These are phyloP conservation scores for Leptomonas pyrrhocoris DNA, from an alignment of 208 protist genomes.

Conservation along the genomic window DNA sequence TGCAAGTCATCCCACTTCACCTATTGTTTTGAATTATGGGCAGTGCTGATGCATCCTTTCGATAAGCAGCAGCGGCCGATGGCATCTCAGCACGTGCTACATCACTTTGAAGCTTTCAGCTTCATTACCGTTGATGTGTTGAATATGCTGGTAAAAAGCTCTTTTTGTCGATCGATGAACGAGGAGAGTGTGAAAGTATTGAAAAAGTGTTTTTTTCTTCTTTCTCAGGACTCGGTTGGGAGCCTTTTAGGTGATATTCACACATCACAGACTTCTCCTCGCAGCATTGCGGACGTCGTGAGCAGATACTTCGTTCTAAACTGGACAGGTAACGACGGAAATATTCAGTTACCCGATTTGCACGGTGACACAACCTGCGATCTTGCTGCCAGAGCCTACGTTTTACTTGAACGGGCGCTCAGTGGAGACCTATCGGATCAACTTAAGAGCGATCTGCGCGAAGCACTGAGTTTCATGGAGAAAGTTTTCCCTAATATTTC, in stretches of 20 bases:
- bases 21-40: conserved; percentile 78
- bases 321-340: conserved; percentile 23
- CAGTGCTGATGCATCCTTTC: conserved; percentile 65
- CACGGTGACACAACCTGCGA: conserved; percentile 28
- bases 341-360: conserved; percentile 32
- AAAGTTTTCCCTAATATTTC: conserved; percentile 32
- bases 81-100: conserved; percentile 49
- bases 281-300: conserved; percentile 14
- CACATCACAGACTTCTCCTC: conserved; percentile 10
- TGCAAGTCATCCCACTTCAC: conserved; percentile 68
- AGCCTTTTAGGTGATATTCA: conserved; percentile 45
- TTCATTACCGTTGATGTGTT: conserved; percentile 66
- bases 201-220: conserved; percentile 46
- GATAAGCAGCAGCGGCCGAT: conserved; percentile 28
- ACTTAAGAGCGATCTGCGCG: conserved; percentile 25
- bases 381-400: conserved; percentile 38
- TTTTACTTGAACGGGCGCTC: conserved; percentile 17
- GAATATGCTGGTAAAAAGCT: conserved; percentile 63
- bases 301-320: conserved; percentile 34
- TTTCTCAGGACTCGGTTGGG: conserved; percentile 32
- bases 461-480: conserved; percentile 29
- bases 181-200: conserved; percentile 47
- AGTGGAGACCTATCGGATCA: background rate
- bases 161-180: conserved; percentile 66
- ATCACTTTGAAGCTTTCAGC: conserved; percentile 76